Conservation (phyloP, 2,329 filamentous ascomycete species). For the Cercospora sp. region DNA sequence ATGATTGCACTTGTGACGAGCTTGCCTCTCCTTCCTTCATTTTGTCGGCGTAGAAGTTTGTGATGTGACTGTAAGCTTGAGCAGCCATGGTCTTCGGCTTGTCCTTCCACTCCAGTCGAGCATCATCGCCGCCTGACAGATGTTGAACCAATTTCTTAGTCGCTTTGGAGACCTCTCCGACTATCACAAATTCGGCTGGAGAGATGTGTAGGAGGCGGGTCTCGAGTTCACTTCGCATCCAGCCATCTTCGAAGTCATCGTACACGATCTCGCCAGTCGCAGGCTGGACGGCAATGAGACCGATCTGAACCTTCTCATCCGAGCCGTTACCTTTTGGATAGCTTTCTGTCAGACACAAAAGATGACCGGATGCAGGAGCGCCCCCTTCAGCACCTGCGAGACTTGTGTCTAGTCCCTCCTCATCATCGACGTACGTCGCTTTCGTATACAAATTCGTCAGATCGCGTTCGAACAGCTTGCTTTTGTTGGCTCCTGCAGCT, state of each 20-base stretch:
- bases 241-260: slow-evolving; percentile 93
- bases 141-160: slow-evolving; percentile 92
- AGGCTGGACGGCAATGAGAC: slow-evolving; percentile 90
- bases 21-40: slow-evolving; percentile 56
- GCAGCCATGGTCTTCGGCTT: slow-evolving; percentile 79
- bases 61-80: slow-evolving; percentile 83
- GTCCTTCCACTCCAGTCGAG: slow-evolving; percentile 76
- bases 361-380: slow-evolving; percentile 71
- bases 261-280: slow-evolving; percentile 95
- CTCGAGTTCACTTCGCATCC: slow-evolving; percentile 95
- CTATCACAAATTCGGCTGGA: slow-evolving; percentile 90
- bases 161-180: slow-evolving; percentile 84
- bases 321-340: slow-evolving; percentile 77
- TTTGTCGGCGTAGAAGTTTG: slow-evolving; percentile 88
- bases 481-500: slow-evolving; percentile 90
- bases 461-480: slow-evolving; percentile 86
- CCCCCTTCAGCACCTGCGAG: slow-evolving; percentile 56
- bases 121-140: slow-evolving; percentile 83
- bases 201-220: slow-evolving; percentile 93
- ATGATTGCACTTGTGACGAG: slow-evolving; percentile 46
- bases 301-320: slow-evolving; percentile 90
- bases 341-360: slow-evolving; percentile 87
- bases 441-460: slow-evolving; percentile 98
- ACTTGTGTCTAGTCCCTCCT: slow-evolving; percentile 70
- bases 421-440: slow-evolving; percentile 93